Evolutionary conservation across 805 yeast genomes (phyloP), one percentile per base, ranked within the genome.

Genomic region (Saturnispora quitensis): DNA sequence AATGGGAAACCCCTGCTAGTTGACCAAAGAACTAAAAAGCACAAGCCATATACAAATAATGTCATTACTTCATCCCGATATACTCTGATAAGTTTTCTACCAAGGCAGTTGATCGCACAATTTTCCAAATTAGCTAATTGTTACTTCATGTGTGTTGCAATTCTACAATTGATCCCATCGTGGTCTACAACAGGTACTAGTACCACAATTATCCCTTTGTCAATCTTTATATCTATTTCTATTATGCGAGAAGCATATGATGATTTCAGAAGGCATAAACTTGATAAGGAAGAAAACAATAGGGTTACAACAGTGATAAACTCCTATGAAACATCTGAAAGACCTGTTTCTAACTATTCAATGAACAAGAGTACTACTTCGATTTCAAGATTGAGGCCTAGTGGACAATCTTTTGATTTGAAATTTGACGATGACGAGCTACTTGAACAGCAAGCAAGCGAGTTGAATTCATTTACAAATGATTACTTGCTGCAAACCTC

Each of bases 101-200:
- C 99, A 1, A 80, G 90, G 55, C 97, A 93, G 62, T 66, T 93
- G 38, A 75, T 80, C 56, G 96, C 93, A 3, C 99, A 93, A 67
- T 91, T 93, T 62, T 88, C 96, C 24, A 91, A 89, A 63, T 62
- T 93, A 44, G 99, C 99, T 28, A 93, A 93, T 64, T 74, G 90
- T 55, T 91, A 93, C 66, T 93, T 93, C 68, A 70, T 93, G 77
- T 74, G 82, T 3, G 93, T 93, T 17, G 90, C 98, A 2, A 85
- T 93, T 55, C 72, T 93, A 73, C 99, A 93, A 65, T 83, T 91
- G 90, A 84, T 93, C 46, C 98, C 99, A 0, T 80, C 89, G 2
- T 93, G 97, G 97, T 88, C 97, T 1, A 89, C 99, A 5, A 93
- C 99, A 0, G 99, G 98, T 54, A 85, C 89, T 12, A 89, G 81